These are phyloP conservation scores for Podospora anserina DNA, from an alignment of 495 filamentous ascomycete genomes.

Conservation along the genomic window DNA sequence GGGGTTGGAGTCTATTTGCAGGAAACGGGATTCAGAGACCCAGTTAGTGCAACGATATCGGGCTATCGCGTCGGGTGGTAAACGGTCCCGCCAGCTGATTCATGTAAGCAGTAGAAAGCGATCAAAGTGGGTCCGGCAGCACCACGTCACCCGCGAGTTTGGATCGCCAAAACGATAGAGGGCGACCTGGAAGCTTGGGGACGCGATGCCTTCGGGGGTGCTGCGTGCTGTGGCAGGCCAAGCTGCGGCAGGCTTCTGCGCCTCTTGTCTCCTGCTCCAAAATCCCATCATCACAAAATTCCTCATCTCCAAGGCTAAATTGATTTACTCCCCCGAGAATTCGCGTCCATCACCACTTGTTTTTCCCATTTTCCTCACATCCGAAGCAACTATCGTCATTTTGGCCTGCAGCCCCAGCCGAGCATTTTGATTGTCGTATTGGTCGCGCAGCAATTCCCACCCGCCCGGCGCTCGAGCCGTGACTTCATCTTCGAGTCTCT, in stretches of 20 bases:
- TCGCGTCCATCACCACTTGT: not conserved
- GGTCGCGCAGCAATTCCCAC: slow-evolving; percentile 1
- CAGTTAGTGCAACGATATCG: not conserved
- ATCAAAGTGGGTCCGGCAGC: not conserved
- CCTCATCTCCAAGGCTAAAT: slow-evolving; percentile 5
- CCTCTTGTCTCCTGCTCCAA: slow-evolving; percentile 11
- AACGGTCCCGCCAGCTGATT: slow-evolving; percentile 2
- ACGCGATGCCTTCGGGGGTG: slow-evolving; percentile 30
- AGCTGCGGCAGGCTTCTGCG: slow-evolving; percentile 27
- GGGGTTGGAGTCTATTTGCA: not conserved
- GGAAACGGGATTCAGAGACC: not conserved
- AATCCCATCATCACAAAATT: slow-evolving; percentile 12
- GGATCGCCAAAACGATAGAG: slow-evolving; percentile 23
- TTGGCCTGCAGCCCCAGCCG: not conserved
- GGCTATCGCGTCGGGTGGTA: not conserved
- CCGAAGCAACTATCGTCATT: not conserved
- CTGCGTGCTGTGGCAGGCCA: slow-evolving; percentile 14
- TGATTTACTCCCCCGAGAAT: not conserved
- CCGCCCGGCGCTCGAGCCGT: slow-evolving; percentile 1
- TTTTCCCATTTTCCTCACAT: not conserved
- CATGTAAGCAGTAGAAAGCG: not conserved
- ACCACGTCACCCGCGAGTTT: slow-evolving; percentile 16
- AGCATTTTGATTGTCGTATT: slow-evolving; percentile 4
- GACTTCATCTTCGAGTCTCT: not conserved
- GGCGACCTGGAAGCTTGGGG: slow-evolving; percentile 16